Percentiles rank a stretch among this genome's conserved stretches.
Conservation (phyloP, 345 rosid genomes). For the Sisymbrium altissimum region DNA sequence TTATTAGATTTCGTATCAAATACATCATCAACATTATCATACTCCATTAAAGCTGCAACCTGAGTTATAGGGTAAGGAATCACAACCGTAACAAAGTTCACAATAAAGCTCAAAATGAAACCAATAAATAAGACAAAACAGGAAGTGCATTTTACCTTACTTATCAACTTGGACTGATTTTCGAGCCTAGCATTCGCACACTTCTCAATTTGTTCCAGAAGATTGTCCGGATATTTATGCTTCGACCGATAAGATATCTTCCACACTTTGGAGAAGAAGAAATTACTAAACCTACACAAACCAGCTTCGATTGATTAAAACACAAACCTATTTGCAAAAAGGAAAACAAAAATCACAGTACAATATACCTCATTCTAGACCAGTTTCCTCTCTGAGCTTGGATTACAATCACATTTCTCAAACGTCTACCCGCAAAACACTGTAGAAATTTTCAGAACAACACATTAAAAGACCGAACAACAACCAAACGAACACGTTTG, state of each 20-base stretch:
- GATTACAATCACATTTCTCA: constrained; percentile 39
- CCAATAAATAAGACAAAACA: no score
- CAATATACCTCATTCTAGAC: constrained; percentile 35
- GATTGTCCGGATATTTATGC: constrained; percentile 43
- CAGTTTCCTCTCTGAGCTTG: constrained; percentile 41
- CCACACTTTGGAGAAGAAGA: constrained; percentile 35
- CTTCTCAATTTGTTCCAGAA: constrained; percentile 39
- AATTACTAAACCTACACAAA: constrained; percentile 45
- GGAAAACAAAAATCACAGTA: background rate
- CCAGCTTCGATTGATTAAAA: background rate
- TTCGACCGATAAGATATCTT: constrained; percentile 46
- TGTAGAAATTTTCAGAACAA: constrained; percentile 17
- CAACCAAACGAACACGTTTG: background rate
- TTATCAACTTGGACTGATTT: constrained; percentile 47
- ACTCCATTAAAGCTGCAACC: constrained; percentile 58
- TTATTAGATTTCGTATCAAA: constrained; percentile 37
- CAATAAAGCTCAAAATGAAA: background rate
- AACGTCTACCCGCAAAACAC: constrained; percentile 45
- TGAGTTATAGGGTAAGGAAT: constrained; percentile 16
- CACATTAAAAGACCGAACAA: background rate
- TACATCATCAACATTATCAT: constrained; percentile 48
- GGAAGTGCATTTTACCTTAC: constrained; percentile 37
- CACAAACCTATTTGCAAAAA: background rate
- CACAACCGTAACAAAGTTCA: constrained; percentile 1
- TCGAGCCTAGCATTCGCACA: constrained; percentile 35